Base-by-base conservation (phyloP, 768 basidiomycete species). In the Calvatia gigantea region DNA sequence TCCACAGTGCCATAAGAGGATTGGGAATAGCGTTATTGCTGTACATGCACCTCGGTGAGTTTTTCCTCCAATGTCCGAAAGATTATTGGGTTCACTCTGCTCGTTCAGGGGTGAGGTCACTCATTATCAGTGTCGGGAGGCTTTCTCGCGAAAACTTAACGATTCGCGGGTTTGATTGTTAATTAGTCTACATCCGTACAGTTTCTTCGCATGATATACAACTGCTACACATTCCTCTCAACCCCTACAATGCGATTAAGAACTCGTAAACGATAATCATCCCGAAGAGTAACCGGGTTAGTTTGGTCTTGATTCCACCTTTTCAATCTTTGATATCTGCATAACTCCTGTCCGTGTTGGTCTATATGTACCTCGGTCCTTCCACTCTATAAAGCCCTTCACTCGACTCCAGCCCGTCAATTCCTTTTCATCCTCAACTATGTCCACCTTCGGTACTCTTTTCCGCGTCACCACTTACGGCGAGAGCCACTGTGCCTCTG, bases 381-480 rank as follows among this genome's bases (percentile, higher is more conserved):
- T 33, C 37, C 37, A 39, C 9, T 44, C 54, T 54, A 59, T 59
- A 59, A 59, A 43, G 15, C 47, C 37, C 31, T 45, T n/a, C 41
- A 29, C 41, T 17, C 39, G 11, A 11, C 53, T 29, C n/a, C 31
- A 19, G 21, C 19, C 44, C 23, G 12, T 43, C 44, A 8, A 37
- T 23, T n/a, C 27, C 47, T 31, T 29, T 42, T 35, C 49, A 35
- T 57, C 46, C 31, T 47, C 49, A 44, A 61, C 28, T 57, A 98
- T 99, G 97, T 96, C 94, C 21, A 91, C 94, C 52, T 99, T 89
- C 72, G 97, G 97, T 21, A 83, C 79, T 23, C 76, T 91, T 35
- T 99, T 91, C 76, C 83, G 93, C 44, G 97, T 99, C 25, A 95
- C 95, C 51, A 99, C 97, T 60, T 99, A 91, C 67, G 97, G 97